Evolutionary conservation across 768 basidiomycete species (phyloP), one percentile per base, ranked within the genome.

Genomic region (Hericium alpestre): DNA sequence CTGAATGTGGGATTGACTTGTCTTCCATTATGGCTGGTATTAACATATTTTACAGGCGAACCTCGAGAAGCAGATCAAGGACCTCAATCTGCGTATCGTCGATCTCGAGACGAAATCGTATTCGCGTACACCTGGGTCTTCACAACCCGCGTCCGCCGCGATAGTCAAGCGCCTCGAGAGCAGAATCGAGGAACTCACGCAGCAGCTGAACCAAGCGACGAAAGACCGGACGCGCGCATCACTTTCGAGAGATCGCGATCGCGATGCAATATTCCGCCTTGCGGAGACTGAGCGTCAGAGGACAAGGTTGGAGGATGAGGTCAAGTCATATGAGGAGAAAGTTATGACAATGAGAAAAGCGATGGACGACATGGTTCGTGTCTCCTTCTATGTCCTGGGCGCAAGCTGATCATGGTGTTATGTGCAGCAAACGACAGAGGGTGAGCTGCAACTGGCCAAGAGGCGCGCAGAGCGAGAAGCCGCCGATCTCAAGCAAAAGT

Each of bases 31-130:
- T 53, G 25, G 15, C 59, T 46, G 54, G 9, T 22, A 39, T 16
- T 40, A 25, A 37, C 40, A 62, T 46, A 50, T 58, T 62, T 38
- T 32, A 54, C 41, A 93, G 91, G 88, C 87, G 11, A 81, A 77
- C 60, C 74, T 93, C 16, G 90, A 93, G 73, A 92, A 90, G 65
- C 86, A 90, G 65, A 76, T 87, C 65, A 91, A 90, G 65, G 91
- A 92, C 53, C 71, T 92, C 37, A 90, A 90, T 59, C 79, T 90
- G 43, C 86, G 84, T 41, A 82, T 93, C 56, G 82, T 89, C 9
- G 90, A 92, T 64, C 75, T 92, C 16, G 90, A 90, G 68, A 88
- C 90, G 1, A 86, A 76, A 64, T 84, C 88, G 5, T 83, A 90
- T 60, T 69, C 81, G 11, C 55, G 58, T 15, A 85, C 71, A 61